Base-by-base conservation (phyloP, 2,329 filamentous ascomycete species). In the Endoconidiophora laricicola region DNA sequence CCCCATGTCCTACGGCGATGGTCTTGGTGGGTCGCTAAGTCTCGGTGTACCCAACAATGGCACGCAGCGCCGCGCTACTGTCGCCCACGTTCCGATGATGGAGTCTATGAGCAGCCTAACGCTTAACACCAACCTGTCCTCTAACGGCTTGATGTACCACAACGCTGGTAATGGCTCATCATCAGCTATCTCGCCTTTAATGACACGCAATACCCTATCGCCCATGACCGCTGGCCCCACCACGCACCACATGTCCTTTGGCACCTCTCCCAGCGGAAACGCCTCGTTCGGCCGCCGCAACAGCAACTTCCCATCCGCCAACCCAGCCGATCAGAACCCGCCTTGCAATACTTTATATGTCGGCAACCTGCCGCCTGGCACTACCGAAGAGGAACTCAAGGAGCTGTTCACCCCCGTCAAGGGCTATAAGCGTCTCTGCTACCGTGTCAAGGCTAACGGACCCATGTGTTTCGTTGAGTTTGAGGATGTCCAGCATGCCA, bases 401-500 rank as follows among this genome's bases (percentile, higher is more conserved):
- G 78, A 83, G 20, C 75, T 95, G 60, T 98, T 98, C 61, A 87
- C 83, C 23, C 90, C 88, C 65, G 86, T 93, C 63, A 81, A 88
- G 44, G 91, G 91, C 3, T 98, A 95, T 69, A 96, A 94, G 67
- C 77, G 91, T 24, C 78, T 98, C 6, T 94, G 87, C 61, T 94
- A 95, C 71, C 78, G 90, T 33, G 93, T 87, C 49, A 96, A 96
- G 69, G 78, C 85, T 56, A 94, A 95, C 58, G 90, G 90, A 0
- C 90, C 90, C 2, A 96, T 96, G 88, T 96, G 91, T 62, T 96
- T 96, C 63, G 91, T 98, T 37, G 91, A 98, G 64, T 98, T 96
- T 58, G 90, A 96, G 60, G 88, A 95, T 59, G 74, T 94, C 9
- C 83, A 85, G 1, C 90, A 86, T 60, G 90, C 91, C 0, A 95